These are phyloP conservation scores for Aspergillus sp. DNA, from an alignment of 2,329 filamentous ascomycete genomes.

Conservation along the genomic window DNA sequence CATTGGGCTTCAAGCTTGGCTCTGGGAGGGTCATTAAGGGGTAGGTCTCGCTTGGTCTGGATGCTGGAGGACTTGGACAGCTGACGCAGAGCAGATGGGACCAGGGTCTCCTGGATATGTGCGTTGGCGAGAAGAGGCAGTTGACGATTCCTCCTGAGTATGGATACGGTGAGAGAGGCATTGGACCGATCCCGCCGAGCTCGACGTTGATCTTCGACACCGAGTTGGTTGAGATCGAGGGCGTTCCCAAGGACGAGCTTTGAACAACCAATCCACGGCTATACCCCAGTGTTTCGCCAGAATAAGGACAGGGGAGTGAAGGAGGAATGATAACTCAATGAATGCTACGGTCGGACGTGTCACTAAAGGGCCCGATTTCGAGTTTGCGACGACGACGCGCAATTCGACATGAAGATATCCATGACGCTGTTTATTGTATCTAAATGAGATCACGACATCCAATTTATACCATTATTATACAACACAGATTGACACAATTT, in stretches of 20 bases:
- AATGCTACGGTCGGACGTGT: background rate
- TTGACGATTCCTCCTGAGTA: slow-evolving; percentile 85
- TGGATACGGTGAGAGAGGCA: slow-evolving; percentile 73
- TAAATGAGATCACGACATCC: background rate
- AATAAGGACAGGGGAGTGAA: background rate
- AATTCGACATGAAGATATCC: background rate
- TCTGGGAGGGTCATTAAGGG: slow-evolving; percentile 84
- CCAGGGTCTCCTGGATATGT: slow-evolving; percentile 86
- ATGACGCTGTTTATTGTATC: background rate
- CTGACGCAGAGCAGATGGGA: slow-evolving; percentile 67
- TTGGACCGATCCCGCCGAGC: slow-evolving; percentile 80
- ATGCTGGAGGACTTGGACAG: background rate
- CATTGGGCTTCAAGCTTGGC: slow-evolving; percentile 79
- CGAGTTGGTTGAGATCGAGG: slow-evolving; percentile 12
- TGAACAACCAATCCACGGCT: background rate
- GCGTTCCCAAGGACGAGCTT: slow-evolving; percentile 9
- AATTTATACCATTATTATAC: background rate
- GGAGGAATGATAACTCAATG: background rate
- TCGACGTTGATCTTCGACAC: slow-evolving; percentile 39
- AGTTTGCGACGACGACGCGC: background rate
- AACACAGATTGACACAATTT: background rate
- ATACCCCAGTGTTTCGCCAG: background rate
- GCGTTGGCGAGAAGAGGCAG: slow-evolving; percentile 87
- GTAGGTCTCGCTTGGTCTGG: slow-evolving; percentile 45
- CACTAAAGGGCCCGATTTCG: background rate